Percentiles rank a stretch among this genome's conserved stretches.
Conservation (phyloP, 192 early-diverging fungal genomes). For the Phycomyces blakesleeanus region DNA sequence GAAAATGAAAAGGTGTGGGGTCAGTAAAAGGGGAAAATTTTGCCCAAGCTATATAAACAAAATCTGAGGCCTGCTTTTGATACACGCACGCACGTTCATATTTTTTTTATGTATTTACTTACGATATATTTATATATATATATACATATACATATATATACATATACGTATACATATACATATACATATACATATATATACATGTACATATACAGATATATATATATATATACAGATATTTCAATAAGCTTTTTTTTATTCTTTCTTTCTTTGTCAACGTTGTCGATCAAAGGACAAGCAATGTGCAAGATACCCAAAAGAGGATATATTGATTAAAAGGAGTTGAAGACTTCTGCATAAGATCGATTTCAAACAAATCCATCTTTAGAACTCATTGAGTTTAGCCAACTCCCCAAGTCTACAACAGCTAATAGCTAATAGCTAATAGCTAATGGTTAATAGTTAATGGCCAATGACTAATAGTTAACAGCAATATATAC, state of each 20-base stretch:
- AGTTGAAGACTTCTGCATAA: slow-evolving; percentile 17
- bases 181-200: too few species aligned
- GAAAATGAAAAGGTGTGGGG: slow-evolving; percentile 4
- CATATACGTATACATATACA: too few species aligned
- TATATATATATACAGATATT: slow-evolving; percentile 13
- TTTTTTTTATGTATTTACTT: too few species aligned
- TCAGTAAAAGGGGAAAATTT: not conserved
- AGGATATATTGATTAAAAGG: slow-evolving; percentile 26
- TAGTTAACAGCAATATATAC: too few species aligned
- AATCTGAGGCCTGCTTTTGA: not conserved
- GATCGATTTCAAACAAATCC: slow-evolving; percentile 23
- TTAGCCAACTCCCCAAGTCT: not conserved
- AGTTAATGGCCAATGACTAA: too few species aligned
- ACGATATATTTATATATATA: too few species aligned
- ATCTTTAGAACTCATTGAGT: slow-evolving; percentile 7
- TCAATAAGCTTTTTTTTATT: slow-evolving; percentile 14
- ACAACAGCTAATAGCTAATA: too few species aligned
- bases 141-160: too few species aligned
- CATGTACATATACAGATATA: too few species aligned
- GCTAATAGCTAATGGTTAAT: not conserved
- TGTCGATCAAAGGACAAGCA: slow-evolving; percentile 20
- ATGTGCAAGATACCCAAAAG: slow-evolving; percentile 10
- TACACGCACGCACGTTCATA: slow-evolving; percentile 3
- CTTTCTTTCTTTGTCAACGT: slow-evolving; percentile 4
- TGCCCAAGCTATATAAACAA: not conserved